Conservation (phyloP, 805 yeast genomes). For the Torulaspora indica region DNA sequence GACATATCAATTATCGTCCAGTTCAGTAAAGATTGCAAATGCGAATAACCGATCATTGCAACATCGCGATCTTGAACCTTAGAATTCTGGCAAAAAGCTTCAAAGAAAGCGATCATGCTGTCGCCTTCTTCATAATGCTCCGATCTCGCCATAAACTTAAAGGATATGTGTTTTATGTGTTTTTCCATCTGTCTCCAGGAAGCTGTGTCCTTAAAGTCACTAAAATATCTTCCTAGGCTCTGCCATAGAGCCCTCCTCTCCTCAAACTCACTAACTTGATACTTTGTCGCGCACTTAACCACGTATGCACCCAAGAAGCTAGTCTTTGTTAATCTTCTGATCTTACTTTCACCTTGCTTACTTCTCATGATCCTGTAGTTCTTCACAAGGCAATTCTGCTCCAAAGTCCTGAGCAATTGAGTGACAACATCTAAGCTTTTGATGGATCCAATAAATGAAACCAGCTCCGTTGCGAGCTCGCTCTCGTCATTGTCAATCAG, state of each 20-base stretch:
- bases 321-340: constrained; percentile 12
- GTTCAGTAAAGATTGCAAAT: constrained; percentile 26
- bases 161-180: not conserved
- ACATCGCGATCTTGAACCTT: constrained; percentile 1
- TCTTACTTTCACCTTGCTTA: not conserved
- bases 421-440: constrained; percentile 16
- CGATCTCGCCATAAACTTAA: constrained; percentile 5
- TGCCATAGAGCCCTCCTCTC: constrained; percentile 15
- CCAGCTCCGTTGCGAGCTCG: constrained; percentile 9
- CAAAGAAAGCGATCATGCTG: constrained; percentile 16
- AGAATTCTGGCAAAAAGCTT: not conserved
- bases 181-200: constrained; percentile 6
- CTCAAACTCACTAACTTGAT: constrained; percentile 19
- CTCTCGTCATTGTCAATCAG: constrained; percentile 8
- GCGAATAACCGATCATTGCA: constrained; percentile 10
- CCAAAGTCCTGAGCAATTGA: constrained; percentile 11
- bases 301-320: constrained; percentile 24
- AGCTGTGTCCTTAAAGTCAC: constrained; percentile 5
- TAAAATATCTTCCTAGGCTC: constrained; percentile 6
- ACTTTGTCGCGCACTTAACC: constrained; percentile 12
- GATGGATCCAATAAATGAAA: constrained; percentile 10
- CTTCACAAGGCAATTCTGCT: constrained; percentile 15
- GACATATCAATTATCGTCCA: constrained; percentile 20
- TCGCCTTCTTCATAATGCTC: constrained; percentile 5
- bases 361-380: constrained; percentile 6